Base-by-base conservation (phyloP, 2,329 filamentous ascomycete species). In the Calonectria henricotiae region DNA sequence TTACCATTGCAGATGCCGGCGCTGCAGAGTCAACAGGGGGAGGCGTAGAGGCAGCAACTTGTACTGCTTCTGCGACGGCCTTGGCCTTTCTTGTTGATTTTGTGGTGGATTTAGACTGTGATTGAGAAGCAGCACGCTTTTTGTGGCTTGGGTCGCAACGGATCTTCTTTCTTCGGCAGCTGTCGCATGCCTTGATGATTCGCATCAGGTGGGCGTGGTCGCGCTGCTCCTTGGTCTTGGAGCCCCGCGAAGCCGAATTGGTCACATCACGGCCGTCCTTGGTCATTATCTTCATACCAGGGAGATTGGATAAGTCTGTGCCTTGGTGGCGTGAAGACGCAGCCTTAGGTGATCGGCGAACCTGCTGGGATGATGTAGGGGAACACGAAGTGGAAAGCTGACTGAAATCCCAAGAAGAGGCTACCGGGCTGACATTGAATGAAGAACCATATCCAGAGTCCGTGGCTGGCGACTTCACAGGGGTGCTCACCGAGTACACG, bases 231-330 rank as follows among this genome's bases (percentile, higher is more conserved):
- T 90, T 90, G 63, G 90, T 90, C 83, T 91, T 92, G 79, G 87
- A 89, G 39, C 89, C 89, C 44, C 90, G 86, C 17, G 89, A 89
- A 15, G 89, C 88, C 66, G 87, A 86, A 79, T 90, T 89, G 51
- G 90, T 92, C 67, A 92, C 87, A 77, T 92, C 90, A 47, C 83
- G 82, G 58, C 90, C 90, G 72, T 90, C 89, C 78, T 86, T 88
- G 68, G 90, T 92, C 83, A 92, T 86, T 72, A 92, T 92, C 79
- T 89, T 90, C 89, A 92, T 91, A 63, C 90, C 89, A 8, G 89
- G 89, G 23, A 91, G 80, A 73, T 84, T 82, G 6, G 86, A 86
- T 76, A 89, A 86, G 80, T 89, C 87, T 41, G 77, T 74, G 6
- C 78, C 63, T 25, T 78, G 80, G 1, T 80, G 76, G 58, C 80